Conservation (phyloP, 495 filamentous ascomycete species). For the Penicillium goetzii region DNA sequence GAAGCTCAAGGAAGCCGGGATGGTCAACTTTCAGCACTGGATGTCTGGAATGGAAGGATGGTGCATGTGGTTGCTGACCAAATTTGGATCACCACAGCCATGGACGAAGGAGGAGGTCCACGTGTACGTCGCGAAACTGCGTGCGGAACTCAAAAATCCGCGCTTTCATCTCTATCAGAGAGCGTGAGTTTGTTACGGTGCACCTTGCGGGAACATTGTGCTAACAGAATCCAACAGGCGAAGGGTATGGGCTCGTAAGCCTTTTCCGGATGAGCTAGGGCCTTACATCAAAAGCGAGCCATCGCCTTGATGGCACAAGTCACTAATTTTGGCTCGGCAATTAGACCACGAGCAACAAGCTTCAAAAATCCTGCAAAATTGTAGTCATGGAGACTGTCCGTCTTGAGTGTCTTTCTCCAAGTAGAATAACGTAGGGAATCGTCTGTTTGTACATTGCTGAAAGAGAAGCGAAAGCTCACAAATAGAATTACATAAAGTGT, state of each 20-base stretch:
- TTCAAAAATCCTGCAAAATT: not conserved
- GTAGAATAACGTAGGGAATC: not conserved
- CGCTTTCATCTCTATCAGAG: slow-evolving; percentile 18
- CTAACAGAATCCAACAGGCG: slow-evolving; percentile 9
- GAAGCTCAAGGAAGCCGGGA: slow-evolving; percentile 8
- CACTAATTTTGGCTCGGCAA: not conserved
- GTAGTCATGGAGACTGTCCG: not conserved
- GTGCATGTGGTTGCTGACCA: slow-evolving; percentile 21
- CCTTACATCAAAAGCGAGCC: not conserved
- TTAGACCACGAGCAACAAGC: not conserved
- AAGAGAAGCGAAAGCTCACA: not conserved
- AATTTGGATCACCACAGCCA: slow-evolving; percentile 17
- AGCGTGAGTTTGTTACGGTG: slow-evolving; percentile 16
- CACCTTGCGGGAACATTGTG: not conserved
- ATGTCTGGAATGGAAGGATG: slow-evolving; percentile 15
- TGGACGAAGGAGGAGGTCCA: slow-evolving; percentile 22
- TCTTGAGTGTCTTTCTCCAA: not conserved
- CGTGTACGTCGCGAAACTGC: slow-evolving; percentile 20
- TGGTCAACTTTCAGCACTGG: slow-evolving; percentile 15
- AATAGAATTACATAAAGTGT: not conserved
- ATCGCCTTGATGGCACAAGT: not conserved
- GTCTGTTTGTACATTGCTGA: not conserved
- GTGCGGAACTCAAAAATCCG: slow-evolving; percentile 15
- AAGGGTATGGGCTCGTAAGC: slow-evolving; percentile 20
- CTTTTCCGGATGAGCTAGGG: slow-evolving; percentile 6